Evolutionary conservation across 1,284 basidiomycete genomes (phyloP), one percentile per base, ranked within the genome.

Genomic region (Leccinum pseudoinsigne): DNA sequence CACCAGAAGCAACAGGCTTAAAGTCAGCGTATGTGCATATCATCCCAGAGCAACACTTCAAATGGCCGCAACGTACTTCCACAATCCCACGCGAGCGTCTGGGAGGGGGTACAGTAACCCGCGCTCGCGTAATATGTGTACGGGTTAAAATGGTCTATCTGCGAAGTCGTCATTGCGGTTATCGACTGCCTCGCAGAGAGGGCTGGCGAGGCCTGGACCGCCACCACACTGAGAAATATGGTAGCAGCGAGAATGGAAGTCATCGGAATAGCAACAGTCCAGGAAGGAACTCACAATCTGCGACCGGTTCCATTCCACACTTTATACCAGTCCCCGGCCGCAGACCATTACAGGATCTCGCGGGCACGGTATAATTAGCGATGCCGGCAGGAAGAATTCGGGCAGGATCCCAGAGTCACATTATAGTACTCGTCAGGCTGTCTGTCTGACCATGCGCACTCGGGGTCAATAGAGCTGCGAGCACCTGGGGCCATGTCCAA

Each of bases 1-100:
- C 89, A 45, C 88, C 89, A 6, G 86, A 81, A 7, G 86, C 88
- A 8, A 85, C 74, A 1, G 86, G 84, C 28, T 80, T 62, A 66
- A 90, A 90, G 5, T 69, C 71, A 1, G 28, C 7, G 28, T 85
- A 28, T 12, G 36, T 21, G 60, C 2, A 47, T n/a, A 28, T n/a
- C 0, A 8, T 12, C 10, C 21, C 3, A 21, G 11, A 18, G 31
- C 28, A 42, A 16, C 4, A 1, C n/a, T 55, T 47, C 14, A 28
- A 45, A 40, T 60, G 23, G n/a, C 71, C 21, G 23, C 2, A 23
- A 26, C 80, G 23, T 64, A 85, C 85, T 68, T 71, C 89, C 88
- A 72, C 89, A 90, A 40, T 74, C 72, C 87, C 89, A 90, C 8
- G 77, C 72, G 26, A 80, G 66, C 7, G 84, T 85, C 31, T 72